These are phyloP conservation scores for Curvularia eragrostidis DNA, from an alignment of 2,329 filamentous ascomycete genomes.

Conservation along the genomic window DNA sequence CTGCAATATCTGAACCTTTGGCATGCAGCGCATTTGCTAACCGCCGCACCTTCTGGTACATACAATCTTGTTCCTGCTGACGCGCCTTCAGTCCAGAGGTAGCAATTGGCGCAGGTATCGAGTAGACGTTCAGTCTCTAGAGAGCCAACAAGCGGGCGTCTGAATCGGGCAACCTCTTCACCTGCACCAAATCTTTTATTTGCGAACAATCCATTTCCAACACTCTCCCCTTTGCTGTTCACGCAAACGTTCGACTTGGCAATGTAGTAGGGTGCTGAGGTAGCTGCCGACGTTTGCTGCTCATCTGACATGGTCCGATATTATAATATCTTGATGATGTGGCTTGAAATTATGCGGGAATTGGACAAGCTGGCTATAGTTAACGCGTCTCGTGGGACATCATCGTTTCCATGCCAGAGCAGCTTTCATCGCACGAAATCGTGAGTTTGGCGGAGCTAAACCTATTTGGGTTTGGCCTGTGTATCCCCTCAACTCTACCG, in stretches of 20 bases:
- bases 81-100: slow-evolving; percentile 50
- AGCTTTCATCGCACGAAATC: slow-evolving; percentile 10
- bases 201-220: slow-evolving; percentile 64
- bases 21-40: slow-evolving; percentile 66
- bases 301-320: slow-evolving; percentile 5
- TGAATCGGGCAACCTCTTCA: slow-evolving; percentile 57
- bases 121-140: slow-evolving; percentile 60
- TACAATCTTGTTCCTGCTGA: slow-evolving; percentile 42
- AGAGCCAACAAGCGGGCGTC: slow-evolving; percentile 61
- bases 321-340: not conserved
- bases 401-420: not conserved
- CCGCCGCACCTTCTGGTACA: slow-evolving; percentile 40
- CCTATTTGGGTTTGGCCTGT: slow-evolving; percentile 4
- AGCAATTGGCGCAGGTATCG: slow-evolving; percentile 66
- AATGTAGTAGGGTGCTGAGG: slow-evolving; percentile 28
- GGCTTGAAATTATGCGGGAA: not conserved
- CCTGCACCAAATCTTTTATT: slow-evolving; percentile 56
- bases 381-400: slow-evolving; percentile 7
- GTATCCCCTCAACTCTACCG: not conserved
- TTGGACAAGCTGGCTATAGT: not conserved
- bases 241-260: slow-evolving; percentile 31
- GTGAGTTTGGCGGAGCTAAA: slow-evolving; percentile 5
- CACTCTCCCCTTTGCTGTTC: slow-evolving; percentile 28
- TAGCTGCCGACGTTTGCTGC: not conserved
- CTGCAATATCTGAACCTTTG: slow-evolving; percentile 66